Evolutionary conservation across 805 yeast genomes (phyloP), one percentile per base, ranked within the genome.

Genomic region (Naumovozyma castellii): DNA sequence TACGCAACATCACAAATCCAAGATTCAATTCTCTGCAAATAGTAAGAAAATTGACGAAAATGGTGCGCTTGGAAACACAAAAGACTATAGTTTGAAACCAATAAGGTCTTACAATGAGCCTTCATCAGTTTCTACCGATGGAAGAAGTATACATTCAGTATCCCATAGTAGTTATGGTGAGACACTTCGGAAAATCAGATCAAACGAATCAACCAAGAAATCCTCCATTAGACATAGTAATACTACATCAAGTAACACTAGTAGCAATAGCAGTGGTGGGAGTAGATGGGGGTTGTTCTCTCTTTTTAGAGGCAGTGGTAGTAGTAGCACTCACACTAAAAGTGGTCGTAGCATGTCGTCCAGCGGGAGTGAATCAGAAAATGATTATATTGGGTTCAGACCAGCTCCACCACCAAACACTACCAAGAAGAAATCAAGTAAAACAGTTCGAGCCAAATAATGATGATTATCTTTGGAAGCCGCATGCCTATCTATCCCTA

Each of bases 31-130:
- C 27, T 16, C 17, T 2, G n/a, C 30, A 22, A 39, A 25, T 9
- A 13, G 10, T 5, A 31, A 31, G 20, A 31, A 32, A 31, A 29
- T 22, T 9, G 2, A 22, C 4, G 32, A 25, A 15, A 28, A 9
- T 3, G 13, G 34, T 15, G 19, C 43, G 3, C 34, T 52, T 27
- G 39, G 55, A 14, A 54, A 45, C 40, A 52, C 51, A 2, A 40
- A 45, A 18, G 43, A 51, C 15, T 40, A 38, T 29, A 45, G 42
- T 12, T 35, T 46, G 5, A 35, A 41, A 32, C 46, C 49, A 9
- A 43, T 40, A 10, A 46, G 40, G 20, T 45, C 52, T 18, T 42
- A 39, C 29, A 44, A 36, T 25, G 44, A 47, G 16, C 17, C 28
- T 8, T 34, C 41, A 28, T 33, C 40, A 6, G 25, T 5, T 29